These are phyloP conservation scores for Chalciporus piperatus DNA, from an alignment of 768 basidiomycete genomes.

Conservation along the genomic window DNA sequence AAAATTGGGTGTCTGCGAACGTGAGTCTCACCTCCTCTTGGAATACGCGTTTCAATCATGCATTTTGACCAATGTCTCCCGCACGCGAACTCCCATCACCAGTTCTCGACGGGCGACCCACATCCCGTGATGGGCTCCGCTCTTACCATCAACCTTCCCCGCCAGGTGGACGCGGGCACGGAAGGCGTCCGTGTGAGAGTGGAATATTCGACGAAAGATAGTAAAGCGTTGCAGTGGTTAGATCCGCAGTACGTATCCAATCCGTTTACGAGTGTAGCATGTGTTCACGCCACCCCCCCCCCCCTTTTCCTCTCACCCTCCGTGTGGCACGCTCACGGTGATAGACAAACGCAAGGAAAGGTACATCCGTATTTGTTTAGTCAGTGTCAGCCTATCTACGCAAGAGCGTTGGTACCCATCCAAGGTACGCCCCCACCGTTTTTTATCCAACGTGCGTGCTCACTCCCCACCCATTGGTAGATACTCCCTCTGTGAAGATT, in stretches of 20 bases:
- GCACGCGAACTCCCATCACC: background rate
- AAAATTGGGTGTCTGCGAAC: conserved; percentile 42
- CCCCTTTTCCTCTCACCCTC: background rate
- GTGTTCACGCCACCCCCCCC: too few species aligned
- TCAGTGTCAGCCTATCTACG: conserved; percentile 91
- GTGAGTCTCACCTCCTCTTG: conserved; percentile 36
- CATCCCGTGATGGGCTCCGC: conserved; percentile 77
- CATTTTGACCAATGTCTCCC: background rate
- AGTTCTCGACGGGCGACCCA: conserved; percentile 55
- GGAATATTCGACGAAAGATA: conserved; percentile 69
- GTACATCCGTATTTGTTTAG: conserved; percentile 86
- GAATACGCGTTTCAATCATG: background rate
- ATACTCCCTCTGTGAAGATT: conserved; percentile 84
- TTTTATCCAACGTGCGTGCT: background rate
- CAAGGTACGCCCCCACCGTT: conserved; percentile 48
- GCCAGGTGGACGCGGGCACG: conserved; percentile 28
- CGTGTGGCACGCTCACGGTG: background rate
- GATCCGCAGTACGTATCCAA: conserved; percentile 56
- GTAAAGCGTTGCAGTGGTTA: conserved; percentile 86
- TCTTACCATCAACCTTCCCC: conserved; percentile 54
- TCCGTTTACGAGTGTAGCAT: background rate
- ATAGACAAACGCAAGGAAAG: conserved; percentile 86
- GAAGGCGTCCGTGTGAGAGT: conserved; percentile 48
- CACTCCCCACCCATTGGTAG: conserved; percentile 31
- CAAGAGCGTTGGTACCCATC: conserved; percentile 71